Conservation (phyloP, 768 basidiomycete genomes). For the Leccinum truebloodii region DNA sequence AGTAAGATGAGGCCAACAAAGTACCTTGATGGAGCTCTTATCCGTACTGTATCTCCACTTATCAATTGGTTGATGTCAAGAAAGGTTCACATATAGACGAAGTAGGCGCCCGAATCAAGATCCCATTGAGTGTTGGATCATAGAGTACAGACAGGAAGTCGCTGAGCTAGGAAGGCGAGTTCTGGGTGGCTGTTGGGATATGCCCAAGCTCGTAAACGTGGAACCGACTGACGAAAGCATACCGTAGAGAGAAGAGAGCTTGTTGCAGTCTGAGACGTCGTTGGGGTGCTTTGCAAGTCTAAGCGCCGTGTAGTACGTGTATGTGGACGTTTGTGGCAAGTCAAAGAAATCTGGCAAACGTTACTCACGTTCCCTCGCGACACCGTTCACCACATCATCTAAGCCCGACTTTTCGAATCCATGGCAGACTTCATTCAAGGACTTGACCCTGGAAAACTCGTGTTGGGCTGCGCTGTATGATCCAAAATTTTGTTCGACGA, state of each 20-base stretch:
- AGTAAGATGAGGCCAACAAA: neutral
- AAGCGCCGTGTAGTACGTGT: neutral
- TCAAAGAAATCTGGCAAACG: neutral
- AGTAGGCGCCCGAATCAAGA: too few species aligned
- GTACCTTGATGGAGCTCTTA: too few species aligned
- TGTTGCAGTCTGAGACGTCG: neutral
- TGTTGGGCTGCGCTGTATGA: slow-evolving; percentile 61
- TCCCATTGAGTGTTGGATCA: neutral
- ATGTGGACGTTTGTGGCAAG: too few species aligned
- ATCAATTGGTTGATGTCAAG: too few species aligned
- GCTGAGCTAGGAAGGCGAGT: neutral
- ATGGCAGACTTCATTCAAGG: slow-evolving; percentile 69
- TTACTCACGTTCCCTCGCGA: slow-evolving; percentile 13
- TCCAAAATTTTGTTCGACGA: neutral
- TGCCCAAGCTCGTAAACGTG: too few species aligned
- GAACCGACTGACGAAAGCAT: too few species aligned
- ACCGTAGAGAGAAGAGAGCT: neutral
- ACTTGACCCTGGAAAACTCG: slow-evolving; percentile 72
- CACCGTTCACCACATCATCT: neutral
- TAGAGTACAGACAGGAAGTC: neutral
- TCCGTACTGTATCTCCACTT: too few species aligned
- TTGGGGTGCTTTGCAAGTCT: neutral
- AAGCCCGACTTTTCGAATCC: neutral
- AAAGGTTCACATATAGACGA: too few species aligned
- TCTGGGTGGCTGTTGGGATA: too few species aligned